Evolutionary conservation across 2,329 filamentous ascomycete species (phyloP).

Genomic region (Alternaria sp.): DNA sequence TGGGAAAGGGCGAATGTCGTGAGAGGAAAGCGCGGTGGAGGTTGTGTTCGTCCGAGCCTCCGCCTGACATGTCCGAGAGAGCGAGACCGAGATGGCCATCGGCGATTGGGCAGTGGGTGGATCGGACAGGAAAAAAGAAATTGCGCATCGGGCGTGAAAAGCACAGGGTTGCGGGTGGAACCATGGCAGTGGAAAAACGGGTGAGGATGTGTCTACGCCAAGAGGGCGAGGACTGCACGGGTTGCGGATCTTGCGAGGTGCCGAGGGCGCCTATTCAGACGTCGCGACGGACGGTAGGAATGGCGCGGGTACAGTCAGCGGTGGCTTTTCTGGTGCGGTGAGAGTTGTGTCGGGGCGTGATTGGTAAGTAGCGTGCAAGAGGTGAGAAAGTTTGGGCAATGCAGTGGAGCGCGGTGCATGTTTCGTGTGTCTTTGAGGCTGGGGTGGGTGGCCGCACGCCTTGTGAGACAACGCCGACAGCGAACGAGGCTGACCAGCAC

Average conservation of each 20-base stretch:
- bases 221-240: slow-evolving; percentile 7
- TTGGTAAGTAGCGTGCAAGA: slow-evolving; percentile 5
- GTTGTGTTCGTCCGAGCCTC: slow-evolving; percentile 15
- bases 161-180: not conserved
- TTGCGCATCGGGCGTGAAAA: slow-evolving; percentile 9
- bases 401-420: slow-evolving; percentile 10
- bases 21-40: slow-evolving; percentile 1
- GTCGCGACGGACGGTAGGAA: not conserved
- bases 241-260: slow-evolving; percentile 25
- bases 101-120: not conserved
- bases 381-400: slow-evolving; percentile 2
- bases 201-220: not conserved
- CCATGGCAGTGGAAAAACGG: not conserved
- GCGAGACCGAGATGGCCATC: not conserved
- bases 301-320: slow-evolving; percentile 11
- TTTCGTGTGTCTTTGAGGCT: slow-evolving; percentile 23
- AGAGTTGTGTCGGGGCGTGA: slow-evolving; percentile 1
- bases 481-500: slow-evolving; percentile 2
- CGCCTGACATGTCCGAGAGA: slow-evolving; percentile 8
- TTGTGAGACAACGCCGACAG: not conserved
- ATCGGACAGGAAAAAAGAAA: slow-evolving; percentile 22
- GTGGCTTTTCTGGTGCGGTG: slow-evolving; percentile 1
- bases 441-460: not conserved
- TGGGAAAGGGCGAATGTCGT: not conserved
- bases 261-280: slow-evolving; percentile 32